Base-by-base conservation (phyloP, 306 rosid species). In the Vigna angularis region DNA sequence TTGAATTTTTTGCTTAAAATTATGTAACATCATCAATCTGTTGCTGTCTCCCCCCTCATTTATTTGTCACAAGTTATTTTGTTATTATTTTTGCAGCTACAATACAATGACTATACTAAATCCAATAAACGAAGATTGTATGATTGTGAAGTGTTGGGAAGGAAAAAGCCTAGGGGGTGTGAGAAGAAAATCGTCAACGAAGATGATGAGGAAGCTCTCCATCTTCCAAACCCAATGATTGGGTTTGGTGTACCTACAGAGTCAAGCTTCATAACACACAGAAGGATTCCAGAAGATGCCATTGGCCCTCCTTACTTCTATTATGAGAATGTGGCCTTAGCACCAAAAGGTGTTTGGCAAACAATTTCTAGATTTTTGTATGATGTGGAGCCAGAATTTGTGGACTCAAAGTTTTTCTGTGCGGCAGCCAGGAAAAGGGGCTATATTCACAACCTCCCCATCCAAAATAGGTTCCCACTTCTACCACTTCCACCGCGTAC, bases 381-480 rank as follows among this genome's bases (percentile, higher is more conserved):
- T 66, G 98, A 93, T 4, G 88, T 96, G 3, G 88, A 90, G 38
- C 99, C 99, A 0, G 99, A 96, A 56, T 96, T 93, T 83, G 99
- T 96, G 6, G 99, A 96, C 66, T 96, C 99, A 0, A 93, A 96
- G 70, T 87, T 70, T 58, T 96, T 96, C 76, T 91, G 94, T 79
- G 98, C 99, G 7, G 89, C 98, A 13, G 97, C 97, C 4, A 87
- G 99, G 83, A 96, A 96, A 84, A 83, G 99, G 75, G 99, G 97
- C 8, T 96, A 96, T 69, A 59, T 96, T 57, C 99, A 96, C 78
- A 96, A 96, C 84, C 98, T 96, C 38, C 99, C 99, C 5, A 81
- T 96, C 45, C 49, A 75, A 1, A 82, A 85, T 67, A 88, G 99
- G 62, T 96, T 45, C 73, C 99, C 98, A 8, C 90, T 96, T 61